Base-by-base conservation (phyloP, 2,329 filamentous ascomycete species). In the Fusarium lateritium region DNA sequence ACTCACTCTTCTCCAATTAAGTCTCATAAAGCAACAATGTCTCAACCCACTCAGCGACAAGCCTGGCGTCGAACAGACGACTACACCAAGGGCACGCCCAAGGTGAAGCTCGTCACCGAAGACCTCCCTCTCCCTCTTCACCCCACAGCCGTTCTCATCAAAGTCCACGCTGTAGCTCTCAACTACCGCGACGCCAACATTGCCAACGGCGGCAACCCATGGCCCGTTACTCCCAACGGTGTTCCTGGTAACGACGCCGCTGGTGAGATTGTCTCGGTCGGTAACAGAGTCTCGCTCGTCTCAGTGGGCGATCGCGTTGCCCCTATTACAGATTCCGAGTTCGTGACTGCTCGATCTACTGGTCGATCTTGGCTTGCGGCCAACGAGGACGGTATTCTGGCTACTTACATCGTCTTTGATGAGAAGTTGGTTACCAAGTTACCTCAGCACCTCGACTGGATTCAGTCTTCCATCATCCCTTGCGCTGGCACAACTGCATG, bases 401-500 rank as follows among this genome's bases (percentile, higher is more conserved):
- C 81, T 1, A 76, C 79, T 28, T 75, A 81, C 62, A n/a, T 83
- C 2, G 70, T 83, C 1, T 83, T 81, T 54, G 78, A 82, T 24
- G 80, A 83, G 64, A 65, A 72, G 34, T 66, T 73, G 10, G 45
- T 84, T 5, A 73, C 66, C 24, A 80, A 78, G 45, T 53, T 83
- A 1, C 82, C 82, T 0, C 55, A 54, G 0, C 73, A 83, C 53
- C 69, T 84, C 19, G 67, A 76, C 36, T 83, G 79, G 77, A 59
- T 73, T 2, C 66, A 77, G 4, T 79, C 80, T 4, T 71, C 73
- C 9, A 77, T 77, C 2, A 76, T 85, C 17, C 81, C 81, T 1
- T 84, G 81, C 38, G 82, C 83, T 21, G 83, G 81, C 1, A 75
- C 79, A 0, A 84, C 83, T 1, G 83, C 83, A 2, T 84, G 83